Evolutionary conservation across 176 grass and related monocot species (phyloP).

Genomic region (Eleusine indica): DNA sequence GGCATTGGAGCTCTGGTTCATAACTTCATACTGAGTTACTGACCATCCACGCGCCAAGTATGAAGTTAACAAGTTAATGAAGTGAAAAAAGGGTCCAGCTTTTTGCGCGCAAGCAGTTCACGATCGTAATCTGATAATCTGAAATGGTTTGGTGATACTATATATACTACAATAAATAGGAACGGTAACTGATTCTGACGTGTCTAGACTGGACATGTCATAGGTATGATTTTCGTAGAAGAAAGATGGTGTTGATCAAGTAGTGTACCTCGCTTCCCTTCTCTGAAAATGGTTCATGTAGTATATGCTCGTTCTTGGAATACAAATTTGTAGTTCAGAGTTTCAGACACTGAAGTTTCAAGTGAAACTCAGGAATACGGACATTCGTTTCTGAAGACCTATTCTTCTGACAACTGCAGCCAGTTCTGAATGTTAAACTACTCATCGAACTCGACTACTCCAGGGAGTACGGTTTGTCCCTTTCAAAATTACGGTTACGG

Average conservation of each 20-base stretch:
- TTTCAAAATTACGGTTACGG: neutral
- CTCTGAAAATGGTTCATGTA: neutral
- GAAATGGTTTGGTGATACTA: neutral
- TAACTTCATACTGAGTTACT: neutral
- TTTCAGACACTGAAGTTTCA: neutral
- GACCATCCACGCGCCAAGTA: constrained; percentile 4
- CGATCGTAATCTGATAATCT: neutral
- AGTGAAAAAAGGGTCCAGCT: neutral
- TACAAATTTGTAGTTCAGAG: neutral
- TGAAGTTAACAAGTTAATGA: neutral
- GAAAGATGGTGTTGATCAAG: neutral
- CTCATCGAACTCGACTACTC: neutral
- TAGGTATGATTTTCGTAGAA: neutral
- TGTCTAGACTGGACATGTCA: neutral
- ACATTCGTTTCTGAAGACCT: neutral
- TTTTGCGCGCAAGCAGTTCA: neutral
- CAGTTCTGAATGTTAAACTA: neutral
- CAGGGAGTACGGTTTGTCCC: neutral
- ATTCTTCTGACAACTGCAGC: neutral
- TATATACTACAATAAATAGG: too few relatives aligned
- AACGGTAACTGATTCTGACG: neutral
- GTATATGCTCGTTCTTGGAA: neutral
- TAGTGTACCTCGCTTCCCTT: too few relatives aligned
- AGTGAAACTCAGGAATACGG: neutral
- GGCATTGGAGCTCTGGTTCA: constrained; percentile 30